Evolutionary conservation across 108 stramenopile genomes (phyloP).

Genomic region (Aurantiochytrium sp.): DNA sequence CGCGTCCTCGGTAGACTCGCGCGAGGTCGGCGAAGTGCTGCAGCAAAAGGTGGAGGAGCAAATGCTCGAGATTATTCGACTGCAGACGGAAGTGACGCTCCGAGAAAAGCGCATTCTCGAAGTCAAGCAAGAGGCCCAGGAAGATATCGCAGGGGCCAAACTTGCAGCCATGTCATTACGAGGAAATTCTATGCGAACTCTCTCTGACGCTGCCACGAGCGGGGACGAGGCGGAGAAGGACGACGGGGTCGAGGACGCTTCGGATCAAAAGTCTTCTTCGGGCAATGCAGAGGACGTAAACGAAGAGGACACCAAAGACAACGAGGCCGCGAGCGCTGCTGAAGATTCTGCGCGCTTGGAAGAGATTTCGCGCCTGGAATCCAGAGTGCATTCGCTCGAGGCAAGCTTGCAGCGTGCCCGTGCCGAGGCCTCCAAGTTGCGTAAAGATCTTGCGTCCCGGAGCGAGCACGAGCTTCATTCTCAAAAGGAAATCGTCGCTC

Average conservation of each 20-base stretch:
- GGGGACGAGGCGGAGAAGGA: too few relatives aligned
- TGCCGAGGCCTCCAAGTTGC: neutral
- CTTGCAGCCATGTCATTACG: too few relatives aligned
- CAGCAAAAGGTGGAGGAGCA: neutral
- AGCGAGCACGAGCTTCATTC: neutral
- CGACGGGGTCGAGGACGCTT: too few relatives aligned
- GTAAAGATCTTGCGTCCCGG: neutral
- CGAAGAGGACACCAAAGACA: neutral
- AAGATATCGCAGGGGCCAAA: neutral
- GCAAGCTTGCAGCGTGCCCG: neutral
- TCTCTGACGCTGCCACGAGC: too few relatives aligned
- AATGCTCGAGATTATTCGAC: neutral
- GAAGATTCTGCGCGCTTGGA: neutral
- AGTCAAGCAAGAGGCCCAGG: neutral
- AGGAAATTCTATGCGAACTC: too few relatives aligned
- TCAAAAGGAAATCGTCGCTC: neutral
- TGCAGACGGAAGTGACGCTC: neutral
- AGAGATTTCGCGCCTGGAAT: neutral
- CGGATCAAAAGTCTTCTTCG: too few relatives aligned
- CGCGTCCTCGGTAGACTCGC: neutral
- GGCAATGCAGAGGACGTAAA: too few relatives aligned
- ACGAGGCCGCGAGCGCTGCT: too few relatives aligned
- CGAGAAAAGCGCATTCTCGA: neutral
- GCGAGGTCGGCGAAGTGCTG: neutral
- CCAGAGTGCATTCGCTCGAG: neutral